A percentile compares a stretch with the other conserved stretches of the same genome.
phyloP scores from a whole-genome alignment of 768 basidiomycete species.

The Macrolepiota albuminosa region DNA sequence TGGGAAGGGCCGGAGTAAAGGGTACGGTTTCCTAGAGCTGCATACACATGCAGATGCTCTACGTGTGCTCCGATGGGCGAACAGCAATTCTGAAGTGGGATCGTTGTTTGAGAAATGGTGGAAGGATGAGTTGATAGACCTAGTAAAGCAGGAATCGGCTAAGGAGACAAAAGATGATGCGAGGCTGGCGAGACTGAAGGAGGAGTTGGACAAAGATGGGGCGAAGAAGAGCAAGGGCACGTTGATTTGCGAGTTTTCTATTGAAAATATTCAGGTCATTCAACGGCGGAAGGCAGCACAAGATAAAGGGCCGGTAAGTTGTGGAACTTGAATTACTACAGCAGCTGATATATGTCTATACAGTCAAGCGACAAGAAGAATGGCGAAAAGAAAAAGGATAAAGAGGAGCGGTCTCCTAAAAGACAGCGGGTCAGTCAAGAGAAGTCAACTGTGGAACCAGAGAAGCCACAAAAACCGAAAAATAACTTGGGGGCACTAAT shows the following conservation, averaged over 20 bases:
- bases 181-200: constrained; percentile 54
- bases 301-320: constrained; percentile 28
- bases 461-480: constrained; percentile 23
- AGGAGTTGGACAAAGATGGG: constrained; percentile 42
- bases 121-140: constrained; percentile 68
- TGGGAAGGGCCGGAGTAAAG: constrained; percentile 83
- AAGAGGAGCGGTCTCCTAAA: constrained; percentile 32
- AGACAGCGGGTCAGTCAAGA: constrained; percentile 30
- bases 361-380: constrained; percentile 10
- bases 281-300: constrained; percentile 61
- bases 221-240: constrained; percentile 39
- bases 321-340: background rate
- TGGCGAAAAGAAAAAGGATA: constrained; percentile 5
- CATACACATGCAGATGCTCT: constrained; percentile 84
- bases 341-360: background rate
- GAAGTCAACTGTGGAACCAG: constrained; percentile 9
- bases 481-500: constrained; percentile 65
- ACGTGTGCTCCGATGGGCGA: constrained; percentile 89
- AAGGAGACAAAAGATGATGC: constrained; percentile 41
- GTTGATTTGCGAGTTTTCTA: constrained; percentile 92
- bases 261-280: constrained; percentile 93
- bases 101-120: constrained; percentile 77
- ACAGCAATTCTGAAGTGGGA: constrained; percentile 73
- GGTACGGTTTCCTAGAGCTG: constrained; percentile 96
- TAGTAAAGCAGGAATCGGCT: constrained; percentile 50